Conservation (phyloP, 805 yeast genomes). For the Saturnispora quitensis region DNA sequence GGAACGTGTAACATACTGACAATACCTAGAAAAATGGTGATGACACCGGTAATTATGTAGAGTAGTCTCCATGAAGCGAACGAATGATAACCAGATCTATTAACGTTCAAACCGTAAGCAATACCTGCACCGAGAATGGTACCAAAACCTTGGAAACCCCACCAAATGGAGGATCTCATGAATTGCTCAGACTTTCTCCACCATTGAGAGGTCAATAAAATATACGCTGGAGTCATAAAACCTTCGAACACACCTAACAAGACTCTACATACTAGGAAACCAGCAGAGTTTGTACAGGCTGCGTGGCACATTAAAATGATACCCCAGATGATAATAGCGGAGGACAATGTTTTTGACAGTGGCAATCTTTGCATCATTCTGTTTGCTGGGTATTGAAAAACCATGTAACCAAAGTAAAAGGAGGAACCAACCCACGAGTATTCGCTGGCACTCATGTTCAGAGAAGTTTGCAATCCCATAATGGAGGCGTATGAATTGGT, state of each 20-base stretch:
- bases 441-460: slow-evolving; percentile 36
- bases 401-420: slow-evolving; percentile 35
- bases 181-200: slow-evolving; percentile 28
- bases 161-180: slow-evolving; percentile 25
- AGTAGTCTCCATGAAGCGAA: slow-evolving; percentile 26
- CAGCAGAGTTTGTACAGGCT: slow-evolving; percentile 36
- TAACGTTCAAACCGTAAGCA: slow-evolving; percentile 27
- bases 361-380: slow-evolving; percentile 38
- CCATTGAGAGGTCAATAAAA: slow-evolving; percentile 27
- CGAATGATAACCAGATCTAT: slow-evolving; percentile 14
- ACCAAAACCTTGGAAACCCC: slow-evolving; percentile 23
- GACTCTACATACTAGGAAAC: slow-evolving; percentile 39
- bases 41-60: slow-evolving; percentile 27
- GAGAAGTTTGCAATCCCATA: slow-evolving; percentile 43
- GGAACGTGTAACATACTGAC: slow-evolving; percentile 25
- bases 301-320: slow-evolving; percentile 38
- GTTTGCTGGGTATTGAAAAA: slow-evolving; percentile 44
- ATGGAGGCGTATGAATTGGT: slow-evolving; percentile 48
- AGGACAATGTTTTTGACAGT: slow-evolving; percentile 32
- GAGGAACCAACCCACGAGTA: slow-evolving; percentile 25
- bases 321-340: slow-evolving; percentile 35
- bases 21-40: slow-evolving; percentile 27
- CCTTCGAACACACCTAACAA: slow-evolving; percentile 39
- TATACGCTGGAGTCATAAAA: slow-evolving; percentile 29
- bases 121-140: slow-evolving; percentile 26